These are phyloP conservation scores for Echium plantagineum DNA, from an alignment of 257 asterid species.

Conservation along the genomic window DNA sequence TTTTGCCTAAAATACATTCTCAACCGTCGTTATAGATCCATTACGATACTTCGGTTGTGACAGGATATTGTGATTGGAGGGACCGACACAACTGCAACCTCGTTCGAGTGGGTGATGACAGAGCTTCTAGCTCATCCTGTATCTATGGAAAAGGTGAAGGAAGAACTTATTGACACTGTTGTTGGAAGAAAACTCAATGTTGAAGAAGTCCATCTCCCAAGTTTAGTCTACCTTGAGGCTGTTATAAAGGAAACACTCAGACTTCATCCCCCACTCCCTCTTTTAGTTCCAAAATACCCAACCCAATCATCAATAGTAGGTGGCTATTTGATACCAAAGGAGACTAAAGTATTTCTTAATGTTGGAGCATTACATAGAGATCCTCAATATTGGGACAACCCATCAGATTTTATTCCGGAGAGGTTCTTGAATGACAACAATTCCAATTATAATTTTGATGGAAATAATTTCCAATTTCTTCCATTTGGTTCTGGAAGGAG, in stretches of 20 bases:
- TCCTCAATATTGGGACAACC: slow-evolving; percentile 11
- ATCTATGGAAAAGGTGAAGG: background rate
- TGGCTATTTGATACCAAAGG: slow-evolving; percentile 6
- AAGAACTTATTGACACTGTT: no score
- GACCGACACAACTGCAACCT: slow-evolving; percentile 10
- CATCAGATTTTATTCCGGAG: slow-evolving; percentile 1
- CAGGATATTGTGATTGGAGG: slow-evolving; percentile 6
- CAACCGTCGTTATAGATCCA: no score
- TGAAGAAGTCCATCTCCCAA: slow-evolving; percentile 3
- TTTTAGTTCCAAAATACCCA: slow-evolving; percentile 5
- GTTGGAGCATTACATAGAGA: slow-evolving; percentile 1
- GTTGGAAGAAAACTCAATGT: background rate
- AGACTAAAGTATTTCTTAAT: slow-evolving; percentile 3
- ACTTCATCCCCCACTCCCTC: slow-evolving; percentile 7
- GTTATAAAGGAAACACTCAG: slow-evolving; percentile 6
- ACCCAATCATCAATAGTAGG: slow-evolving; percentile 1
- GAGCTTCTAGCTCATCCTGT: slow-evolving; percentile 4
- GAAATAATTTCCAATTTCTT: slow-evolving; percentile 8
- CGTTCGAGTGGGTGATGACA: slow-evolving; percentile 9
- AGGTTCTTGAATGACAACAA: slow-evolving; percentile 1
- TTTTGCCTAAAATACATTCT: no score
- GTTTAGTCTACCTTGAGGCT: slow-evolving; percentile 3
- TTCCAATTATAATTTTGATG: background rate
- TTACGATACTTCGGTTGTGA: no score
- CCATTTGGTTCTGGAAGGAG: slow-evolving; percentile 17